phyloP scores from a whole-genome alignment of 805 yeast species.

The Myxozyma vanderwaltii region DNA sequence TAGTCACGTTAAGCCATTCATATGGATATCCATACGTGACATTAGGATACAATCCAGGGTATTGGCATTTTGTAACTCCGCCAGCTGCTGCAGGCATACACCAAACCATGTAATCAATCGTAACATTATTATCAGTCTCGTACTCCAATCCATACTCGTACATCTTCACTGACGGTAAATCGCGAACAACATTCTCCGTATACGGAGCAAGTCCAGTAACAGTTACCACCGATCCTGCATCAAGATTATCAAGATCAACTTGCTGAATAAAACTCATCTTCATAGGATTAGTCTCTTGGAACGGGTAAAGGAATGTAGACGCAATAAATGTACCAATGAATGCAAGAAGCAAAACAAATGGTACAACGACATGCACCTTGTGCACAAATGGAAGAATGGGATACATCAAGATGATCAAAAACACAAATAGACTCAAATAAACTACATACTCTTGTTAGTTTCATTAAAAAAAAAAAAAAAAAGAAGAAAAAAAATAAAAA shows the following conservation, averaged over 20 bases:
- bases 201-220: conserved; percentile 57
- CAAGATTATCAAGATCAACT: conserved; percentile 49
- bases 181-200: conserved; percentile 52
- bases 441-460: conserved; percentile 4
- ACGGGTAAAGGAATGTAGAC: conserved; percentile 52
- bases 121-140: neutral
- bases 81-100: conserved; percentile 15
- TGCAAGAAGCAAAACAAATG: conserved; percentile 28
- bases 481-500: neutral
- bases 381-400: conserved; percentile 41
- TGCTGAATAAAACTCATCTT: conserved; percentile 71
- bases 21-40: conserved; percentile 32
- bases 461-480: neutral
- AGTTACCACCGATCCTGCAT: conserved; percentile 41
- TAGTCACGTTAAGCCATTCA: conserved; percentile 31
- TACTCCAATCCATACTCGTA: conserved; percentile 6
- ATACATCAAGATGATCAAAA: conserved; percentile 40
- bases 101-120: conserved; percentile 3
- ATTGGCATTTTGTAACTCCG: conserved; percentile 24
- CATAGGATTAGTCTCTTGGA: conserved; percentile 62
- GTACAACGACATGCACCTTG: conserved; percentile 30
- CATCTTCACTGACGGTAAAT: conserved; percentile 64
- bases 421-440: conserved; percentile 30
- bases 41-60: conserved; percentile 32
- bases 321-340: conserved; percentile 34